These are phyloP conservation scores for Chlamydomonas sphaeroides DNA, from an alignment of 139 green algal species.

Conservation along the genomic window DNA sequence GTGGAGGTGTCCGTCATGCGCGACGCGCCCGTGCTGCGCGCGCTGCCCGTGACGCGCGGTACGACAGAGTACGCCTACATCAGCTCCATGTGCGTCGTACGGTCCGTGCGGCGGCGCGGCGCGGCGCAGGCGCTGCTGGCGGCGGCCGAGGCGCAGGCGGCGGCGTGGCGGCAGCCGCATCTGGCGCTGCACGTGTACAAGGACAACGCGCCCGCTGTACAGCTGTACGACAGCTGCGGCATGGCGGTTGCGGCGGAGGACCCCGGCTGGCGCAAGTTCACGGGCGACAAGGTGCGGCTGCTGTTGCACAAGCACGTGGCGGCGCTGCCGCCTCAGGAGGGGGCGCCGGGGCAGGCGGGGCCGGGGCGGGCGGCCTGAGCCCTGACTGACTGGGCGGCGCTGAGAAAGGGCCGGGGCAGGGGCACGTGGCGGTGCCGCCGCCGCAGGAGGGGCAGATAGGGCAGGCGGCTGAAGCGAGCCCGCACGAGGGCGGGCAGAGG, in stretches of 20 bases:
- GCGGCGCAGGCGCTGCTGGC: constrained; percentile 40
- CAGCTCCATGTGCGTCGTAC: constrained; percentile 56
- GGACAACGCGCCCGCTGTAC: constrained; percentile 54
- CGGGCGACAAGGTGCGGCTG: constrained; percentile 45
- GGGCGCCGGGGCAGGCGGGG: no score
- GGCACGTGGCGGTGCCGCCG: no score
- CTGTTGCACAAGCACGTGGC: constrained; percentile 49
- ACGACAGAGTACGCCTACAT: constrained; percentile 59
- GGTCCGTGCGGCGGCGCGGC: constrained; percentile 31
- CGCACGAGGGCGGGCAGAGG: no score
- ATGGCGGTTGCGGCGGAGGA: constrained; percentile 45
- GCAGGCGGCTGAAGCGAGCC: no score
- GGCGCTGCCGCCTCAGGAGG: background rate
- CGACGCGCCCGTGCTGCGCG: constrained; percentile 26
- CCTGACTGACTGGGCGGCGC: no score
- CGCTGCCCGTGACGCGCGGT: constrained; percentile 12
- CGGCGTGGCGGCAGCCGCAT: constrained; percentile 45
- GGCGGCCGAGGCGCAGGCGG: constrained; percentile 50
- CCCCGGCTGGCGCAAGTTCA: constrained; percentile 15
- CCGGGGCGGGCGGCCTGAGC: no score
- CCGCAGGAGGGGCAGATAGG: no score
- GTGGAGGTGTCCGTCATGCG: constrained; percentile 57
- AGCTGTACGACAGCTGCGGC: constrained; percentile 53
- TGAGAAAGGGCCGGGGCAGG: background rate
- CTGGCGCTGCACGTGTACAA: constrained; percentile 59